Percentiles rank a stretch among this genome's conserved stretches.
phyloP scores from a whole-genome alignment of 23 red algal genomes.

The Agarophyton chilense region DNA sequence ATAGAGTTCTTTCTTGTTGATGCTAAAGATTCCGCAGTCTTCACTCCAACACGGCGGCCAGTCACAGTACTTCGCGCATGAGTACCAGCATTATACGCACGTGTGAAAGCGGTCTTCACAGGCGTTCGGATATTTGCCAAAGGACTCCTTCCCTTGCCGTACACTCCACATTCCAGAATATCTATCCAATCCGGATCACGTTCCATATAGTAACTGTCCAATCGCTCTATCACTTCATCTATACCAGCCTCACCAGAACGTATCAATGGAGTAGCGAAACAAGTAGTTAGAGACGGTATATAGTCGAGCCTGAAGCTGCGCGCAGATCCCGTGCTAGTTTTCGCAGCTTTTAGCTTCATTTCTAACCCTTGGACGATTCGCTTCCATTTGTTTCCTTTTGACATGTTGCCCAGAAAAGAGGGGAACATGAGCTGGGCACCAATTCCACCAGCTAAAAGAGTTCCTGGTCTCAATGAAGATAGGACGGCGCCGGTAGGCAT shows the following conservation, averaged over 20 bases:
- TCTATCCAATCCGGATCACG: constrained; percentile 83
- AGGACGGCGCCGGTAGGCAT: constrained; percentile 83
- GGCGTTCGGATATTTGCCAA: constrained; percentile 56
- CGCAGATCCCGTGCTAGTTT: constrained; percentile 47
- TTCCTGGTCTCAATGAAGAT: constrained; percentile 77
- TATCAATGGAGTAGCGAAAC: constrained; percentile 74
- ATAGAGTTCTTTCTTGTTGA: constrained; percentile 3
- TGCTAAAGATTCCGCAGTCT: not conserved
- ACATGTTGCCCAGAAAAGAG: constrained; percentile 88
- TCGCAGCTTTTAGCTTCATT: constrained; percentile 77
- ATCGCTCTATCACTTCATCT: constrained; percentile 40
- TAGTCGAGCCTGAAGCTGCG: constrained; percentile 86
- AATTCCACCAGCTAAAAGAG: constrained; percentile 69
- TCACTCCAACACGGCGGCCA: constrained; percentile 58
- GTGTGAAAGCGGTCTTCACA: constrained; percentile 78
- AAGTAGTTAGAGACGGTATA: constrained; percentile 68
- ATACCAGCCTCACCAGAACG: constrained; percentile 61
- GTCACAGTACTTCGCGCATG: constrained; percentile 69
- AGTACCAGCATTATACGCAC: constrained; percentile 44
- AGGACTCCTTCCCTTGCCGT: constrained; percentile 42
- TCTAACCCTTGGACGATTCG: constrained; percentile 80
- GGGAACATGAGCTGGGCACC: constrained; percentile 77
- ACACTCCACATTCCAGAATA: constrained; percentile 56
- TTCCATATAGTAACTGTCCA: constrained; percentile 86
- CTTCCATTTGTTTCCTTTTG: constrained; percentile 82